Base-by-base conservation (phyloP, 179 eudicot genomes). In the Beta macrorhiza region DNA sequence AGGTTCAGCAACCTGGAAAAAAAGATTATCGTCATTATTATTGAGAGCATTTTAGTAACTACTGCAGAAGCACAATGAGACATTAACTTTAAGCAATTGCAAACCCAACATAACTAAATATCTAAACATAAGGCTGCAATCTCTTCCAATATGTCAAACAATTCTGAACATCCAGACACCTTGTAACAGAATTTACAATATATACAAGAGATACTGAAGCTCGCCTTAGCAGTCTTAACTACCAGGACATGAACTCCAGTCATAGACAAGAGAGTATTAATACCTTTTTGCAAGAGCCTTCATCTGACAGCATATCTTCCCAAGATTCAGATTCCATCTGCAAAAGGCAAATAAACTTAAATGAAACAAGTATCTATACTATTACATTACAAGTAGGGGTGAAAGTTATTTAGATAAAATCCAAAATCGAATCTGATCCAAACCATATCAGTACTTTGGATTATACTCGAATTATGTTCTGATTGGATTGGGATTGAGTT, bases 251-350 rank as follows among this genome's bases (percentile, higher is more conserved):
- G 68, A 32, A 61, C 61, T 37, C 22, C n/a, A 58, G 25, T 61
- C 22, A 11, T 74, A 22, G 75, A 52, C 57, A 76, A 55, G 20
- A 77, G 29, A 49, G 13, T 14, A 61, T 65, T 57, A 71, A 59
- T 90, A 94, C 98, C 98, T 93, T 87, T 72, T 82, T 76, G 58
- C 77, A 19, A 29, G 87, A 82, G 83, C 77, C 90, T 74, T 88
- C 85, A 57, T 85, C 92, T 81, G 80, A 74, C 44, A 85, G 80
- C 81, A 81, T 80, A 88, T 78, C 90, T 88, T 95, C 99, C 94
- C 97, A 93, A 65, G 87, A 73, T 81, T 86, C 95, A 82, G 83
- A 78, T 81, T 93, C 99, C 85, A 85, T 92, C 99, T 95, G 93
- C 87, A 86, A 75, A 69, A 29, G 56, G 47, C 67, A 73, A 42